Percentiles rank a stretch among this genome's conserved stretches.
phyloP scores from a whole-genome alignment of 2,329 filamentous ascomycete species.

The Alternaria postmessia region DNA sequence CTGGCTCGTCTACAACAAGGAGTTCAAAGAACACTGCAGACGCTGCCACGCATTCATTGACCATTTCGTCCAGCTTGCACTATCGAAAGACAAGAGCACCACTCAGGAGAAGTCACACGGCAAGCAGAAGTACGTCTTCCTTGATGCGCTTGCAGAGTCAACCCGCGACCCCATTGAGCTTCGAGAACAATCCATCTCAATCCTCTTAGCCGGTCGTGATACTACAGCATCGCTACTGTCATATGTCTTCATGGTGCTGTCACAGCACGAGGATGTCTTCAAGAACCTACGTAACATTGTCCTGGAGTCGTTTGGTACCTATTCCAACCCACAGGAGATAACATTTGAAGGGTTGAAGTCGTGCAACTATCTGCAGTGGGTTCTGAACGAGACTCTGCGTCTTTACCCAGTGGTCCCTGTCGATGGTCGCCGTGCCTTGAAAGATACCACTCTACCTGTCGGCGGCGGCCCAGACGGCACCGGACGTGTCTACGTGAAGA shows the following conservation, averaged over 20 bases:
- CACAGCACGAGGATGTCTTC: conserved; percentile 49
- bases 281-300: conserved; percentile 48
- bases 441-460: conserved; percentile 44
- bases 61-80: conserved; percentile 34
- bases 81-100: conserved; percentile 26
- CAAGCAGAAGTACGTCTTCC: conserved; percentile 71
- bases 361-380: conserved; percentile 43
- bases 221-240: conserved; percentile 83
- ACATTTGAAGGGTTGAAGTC: conserved; percentile 51
- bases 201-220: conserved; percentile 84
- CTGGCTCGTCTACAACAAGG: conserved; percentile 39
- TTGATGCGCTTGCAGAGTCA: conserved; percentile 80
- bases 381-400: conserved; percentile 47
- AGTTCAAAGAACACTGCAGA: conserved; percentile 40
- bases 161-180: conserved; percentile 73
- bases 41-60: conserved; percentile 40
- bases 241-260: conserved; percentile 67
- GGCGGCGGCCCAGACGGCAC: conserved; percentile 49
- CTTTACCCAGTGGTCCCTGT: conserved; percentile 47
- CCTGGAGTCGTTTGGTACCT: conserved; percentile 53
- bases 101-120: conserved; percentile 20
- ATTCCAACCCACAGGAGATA: conserved; percentile 47
- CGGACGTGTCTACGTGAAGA: conserved; percentile 43
- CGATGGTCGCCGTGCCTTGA: conserved; percentile 40
- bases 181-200: conserved; percentile 81